phyloP scores from a whole-genome alignment of 2,329 filamentous ascomycete species.

The Aspergillus sp. region DNA sequence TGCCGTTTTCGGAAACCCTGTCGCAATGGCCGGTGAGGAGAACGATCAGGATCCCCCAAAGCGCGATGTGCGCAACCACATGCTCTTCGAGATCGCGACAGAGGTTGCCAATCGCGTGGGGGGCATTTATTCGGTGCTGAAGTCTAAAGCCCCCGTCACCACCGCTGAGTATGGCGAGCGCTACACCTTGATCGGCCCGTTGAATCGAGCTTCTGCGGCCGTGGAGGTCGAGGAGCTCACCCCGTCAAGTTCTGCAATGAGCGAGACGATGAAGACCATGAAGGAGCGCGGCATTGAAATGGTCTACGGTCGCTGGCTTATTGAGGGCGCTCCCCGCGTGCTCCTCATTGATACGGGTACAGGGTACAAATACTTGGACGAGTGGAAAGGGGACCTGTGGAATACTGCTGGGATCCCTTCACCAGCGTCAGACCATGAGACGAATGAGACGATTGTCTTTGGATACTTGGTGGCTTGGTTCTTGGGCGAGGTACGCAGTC shows the following conservation, averaged over 20 bases:
- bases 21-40: slow-evolving; percentile 39
- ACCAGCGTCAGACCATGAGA: slow-evolving; percentile 86
- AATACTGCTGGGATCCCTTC: slow-evolving; percentile 90
- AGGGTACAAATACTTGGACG: slow-evolving; percentile 84
- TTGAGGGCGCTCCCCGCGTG: slow-evolving; percentile 91
- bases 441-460: slow-evolving; percentile 96
- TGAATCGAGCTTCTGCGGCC: slow-evolving; percentile 90
- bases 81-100: slow-evolving; percentile 94
- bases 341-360: slow-evolving; percentile 93
- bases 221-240: slow-evolving; percentile 95
- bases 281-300: slow-evolving; percentile 85
- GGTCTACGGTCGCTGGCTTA: slow-evolving; percentile 94
- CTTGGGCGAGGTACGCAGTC: slow-evolving; percentile 76
- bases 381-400: slow-evolving; percentile 98
- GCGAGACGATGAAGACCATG: slow-evolving; percentile 87
- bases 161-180: slow-evolving; percentile 97
- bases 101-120: slow-evolving; percentile 98
- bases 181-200: slow-evolving; percentile 91
- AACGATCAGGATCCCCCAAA: slow-evolving; percentile 58
- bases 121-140: slow-evolving; percentile 98
- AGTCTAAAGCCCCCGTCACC: slow-evolving; percentile 97
- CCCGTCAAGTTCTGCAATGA: slow-evolving; percentile 75
- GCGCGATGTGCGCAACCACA: slow-evolving; percentile 86
- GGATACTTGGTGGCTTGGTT: slow-evolving; percentile 98
- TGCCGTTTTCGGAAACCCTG: not conserved